Conservation (phyloP, 108 stramenopile species). For the Stephanodiscus minutulus region DNA sequence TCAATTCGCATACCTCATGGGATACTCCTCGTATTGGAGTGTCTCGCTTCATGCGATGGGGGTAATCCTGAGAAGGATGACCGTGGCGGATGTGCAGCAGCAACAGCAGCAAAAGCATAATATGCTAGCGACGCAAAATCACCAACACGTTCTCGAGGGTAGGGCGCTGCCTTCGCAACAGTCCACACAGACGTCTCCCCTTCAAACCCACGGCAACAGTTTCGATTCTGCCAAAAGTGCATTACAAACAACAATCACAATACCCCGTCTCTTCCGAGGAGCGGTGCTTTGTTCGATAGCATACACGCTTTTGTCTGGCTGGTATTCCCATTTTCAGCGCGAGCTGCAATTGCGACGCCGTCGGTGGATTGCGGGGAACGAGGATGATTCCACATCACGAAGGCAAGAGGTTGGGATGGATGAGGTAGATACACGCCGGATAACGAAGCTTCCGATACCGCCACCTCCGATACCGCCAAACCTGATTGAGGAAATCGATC, state of each 20-base stretch:
- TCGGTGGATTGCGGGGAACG: conserved; percentile 51
- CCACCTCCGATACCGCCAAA: conserved; percentile 51
- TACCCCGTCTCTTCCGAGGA: conserved; percentile 27
- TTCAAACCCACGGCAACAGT: conserved; percentile 7
- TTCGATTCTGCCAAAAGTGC: background rate
- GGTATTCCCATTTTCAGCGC: conserved; percentile 38
- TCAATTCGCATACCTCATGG: conserved; percentile 74
- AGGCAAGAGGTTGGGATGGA: conserved; percentile 4
- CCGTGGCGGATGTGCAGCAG: conserved; percentile 59
- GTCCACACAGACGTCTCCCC: background rate
- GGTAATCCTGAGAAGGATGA: conserved; percentile 69
- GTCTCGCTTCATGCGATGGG: conserved; percentile 57
- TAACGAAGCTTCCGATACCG: conserved; percentile 44
- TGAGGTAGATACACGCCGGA: conserved; percentile 6
- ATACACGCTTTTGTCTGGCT: conserved; percentile 42
- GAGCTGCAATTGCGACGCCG: conserved; percentile 43
- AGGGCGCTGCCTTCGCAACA: conserved; percentile 16
- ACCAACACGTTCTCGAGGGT: background rate
- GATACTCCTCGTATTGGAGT: conserved; percentile 66
- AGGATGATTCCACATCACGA: conserved; percentile 4
- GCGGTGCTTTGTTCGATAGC: conserved; percentile 40
- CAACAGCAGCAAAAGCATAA: conserved; percentile 20
- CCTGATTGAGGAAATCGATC: conserved; percentile 11
- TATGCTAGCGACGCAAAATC: conserved; percentile 11
- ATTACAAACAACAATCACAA: conserved; percentile 24